Evolutionary conservation across 768 basidiomycete species (phyloP).

Genomic region (Suillus subaureus): DNA sequence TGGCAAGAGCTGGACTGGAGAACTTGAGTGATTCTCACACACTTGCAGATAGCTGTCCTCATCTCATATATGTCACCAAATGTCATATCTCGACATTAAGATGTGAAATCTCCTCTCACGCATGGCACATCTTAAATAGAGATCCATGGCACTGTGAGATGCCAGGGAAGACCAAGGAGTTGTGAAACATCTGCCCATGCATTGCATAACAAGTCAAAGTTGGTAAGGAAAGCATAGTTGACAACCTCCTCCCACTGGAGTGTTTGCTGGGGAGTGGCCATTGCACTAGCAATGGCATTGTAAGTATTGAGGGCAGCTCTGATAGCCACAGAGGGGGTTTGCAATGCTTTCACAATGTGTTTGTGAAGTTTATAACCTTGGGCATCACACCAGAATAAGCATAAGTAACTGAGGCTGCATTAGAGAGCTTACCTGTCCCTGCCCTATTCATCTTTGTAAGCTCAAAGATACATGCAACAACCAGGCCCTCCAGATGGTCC

Average conservation of each 20-base stretch:
- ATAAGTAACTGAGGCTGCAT: too few species aligned
- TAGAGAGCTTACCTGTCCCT: constrained; percentile 16
- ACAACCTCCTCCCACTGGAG: constrained; percentile 25
- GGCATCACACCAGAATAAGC: too few species aligned
- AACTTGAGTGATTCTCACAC: constrained; percentile 1
- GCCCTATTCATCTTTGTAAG: constrained; percentile 25
- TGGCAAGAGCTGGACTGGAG: constrained; percentile 10
- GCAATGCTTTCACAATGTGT: constrained; percentile 11
- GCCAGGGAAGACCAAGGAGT: constrained; percentile 20
- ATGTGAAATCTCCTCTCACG: constrained; percentile 23
- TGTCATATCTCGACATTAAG: constrained; percentile 25
- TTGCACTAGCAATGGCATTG: background rate
- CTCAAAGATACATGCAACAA: constrained; percentile 21
- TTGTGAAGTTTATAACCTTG: constrained; percentile 8
- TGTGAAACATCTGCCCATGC: constrained; percentile 16
- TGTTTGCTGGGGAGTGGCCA: constrained; percentile 3
- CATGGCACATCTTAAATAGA: constrained; percentile 21
- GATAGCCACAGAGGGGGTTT: constrained; percentile 13
- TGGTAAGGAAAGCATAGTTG: constrained; percentile 13
- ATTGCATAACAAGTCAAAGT: constrained; percentile 21
- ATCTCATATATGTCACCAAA: constrained; percentile 20
- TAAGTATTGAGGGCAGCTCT: constrained; percentile 14
- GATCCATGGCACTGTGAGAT: constrained; percentile 18
- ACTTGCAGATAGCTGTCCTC: constrained; percentile 9
- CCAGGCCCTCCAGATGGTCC: constrained; percentile 17